Base-by-base conservation (phyloP, 345 rosid species). In the Eucalyptus curtisii region DNA sequence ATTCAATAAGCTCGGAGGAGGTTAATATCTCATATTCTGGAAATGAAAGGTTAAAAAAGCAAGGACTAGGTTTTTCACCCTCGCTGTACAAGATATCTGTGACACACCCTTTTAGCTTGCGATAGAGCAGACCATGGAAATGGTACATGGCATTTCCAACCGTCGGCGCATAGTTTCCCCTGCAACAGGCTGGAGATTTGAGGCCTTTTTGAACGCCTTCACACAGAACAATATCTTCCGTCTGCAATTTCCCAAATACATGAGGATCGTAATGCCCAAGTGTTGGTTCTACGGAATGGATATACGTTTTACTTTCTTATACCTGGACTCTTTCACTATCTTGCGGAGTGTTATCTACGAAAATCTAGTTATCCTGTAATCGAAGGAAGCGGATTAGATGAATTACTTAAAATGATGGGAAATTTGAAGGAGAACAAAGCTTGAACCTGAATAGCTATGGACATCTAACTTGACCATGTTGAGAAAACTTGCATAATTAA, bases 311-410 rank as follows among this genome's bases (percentile, higher is more conserved):
- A 20, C 81, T n/a, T 49, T 88, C 59, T 85, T 10, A 5, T 92
- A 94, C 96, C 97, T 96, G 98, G 40, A 96, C 98, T 87, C 76
- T 91, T 80, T 96, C 95, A 57, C 99, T 95, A n/a, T 95, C 95
- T 52, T 88, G 91, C 6, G 94, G 89, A 90, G 99, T 95, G 91
- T 90, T 92, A 91, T 92, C 95, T 10, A 94, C 88, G 89, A 94
- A 96, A 88, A 90, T 92, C 88, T 92, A 89, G 89, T 96, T 95
- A 86, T 95, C 95, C 99, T 97, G 93, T 88, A 24, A 53, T 30
- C 90, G 71, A 81, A 80, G 64, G 13, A 45, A 81, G n/a, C 9
- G 13, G 53, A 87, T 25, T 8, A 44, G 40, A 37, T 87, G n/a
- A 45, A 37, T 37, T 76, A 50, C 68, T 25, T 27, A 87, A 64